phyloP scores from a whole-genome alignment of 805 yeast species.

The Metschnikowia lachancei region DNA sequence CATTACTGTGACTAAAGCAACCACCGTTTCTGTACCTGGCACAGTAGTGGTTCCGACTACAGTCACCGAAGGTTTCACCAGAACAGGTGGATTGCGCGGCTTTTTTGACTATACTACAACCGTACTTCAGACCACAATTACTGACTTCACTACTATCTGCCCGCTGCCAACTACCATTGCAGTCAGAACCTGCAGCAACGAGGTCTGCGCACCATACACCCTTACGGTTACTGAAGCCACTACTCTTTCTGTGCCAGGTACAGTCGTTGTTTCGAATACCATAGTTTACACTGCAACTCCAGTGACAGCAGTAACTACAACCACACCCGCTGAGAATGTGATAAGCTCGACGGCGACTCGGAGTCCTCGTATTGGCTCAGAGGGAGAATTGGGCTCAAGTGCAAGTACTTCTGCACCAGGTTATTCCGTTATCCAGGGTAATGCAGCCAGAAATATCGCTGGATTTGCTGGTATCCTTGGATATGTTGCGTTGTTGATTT shows the following conservation, averaged over 20 bases:
- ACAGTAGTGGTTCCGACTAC: slow-evolving; percentile 26
- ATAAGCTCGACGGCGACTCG: neutral
- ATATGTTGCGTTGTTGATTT: slow-evolving; percentile 13
- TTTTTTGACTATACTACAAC: slow-evolving; percentile 19
- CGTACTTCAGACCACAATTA: neutral
- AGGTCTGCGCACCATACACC: slow-evolving; percentile 25
- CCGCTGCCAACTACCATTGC: slow-evolving; percentile 34
- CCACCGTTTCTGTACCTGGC: slow-evolving; percentile 34
- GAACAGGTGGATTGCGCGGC: slow-evolving; percentile 22
- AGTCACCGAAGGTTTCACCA: slow-evolving; percentile 3
- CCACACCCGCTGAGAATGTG: too few species aligned
- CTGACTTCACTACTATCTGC: slow-evolving; percentile 37
- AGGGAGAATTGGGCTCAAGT: neutral
- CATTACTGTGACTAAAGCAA: slow-evolving; percentile 29
- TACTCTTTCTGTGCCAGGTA: slow-evolving; percentile 34
- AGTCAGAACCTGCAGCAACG: slow-evolving; percentile 30
- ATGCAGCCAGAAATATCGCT: slow-evolving; percentile 36
- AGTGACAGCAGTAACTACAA: neutral
- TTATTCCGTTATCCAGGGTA: slow-evolving; percentile 18
- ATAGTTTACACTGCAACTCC: neutral
- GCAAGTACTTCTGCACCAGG: slow-evolving; percentile 1
- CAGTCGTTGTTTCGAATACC: slow-evolving; percentile 1
- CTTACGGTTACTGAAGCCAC: slow-evolving; percentile 31
- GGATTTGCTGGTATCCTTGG: slow-evolving; percentile 16
- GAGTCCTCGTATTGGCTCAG: neutral